Evolutionary conservation across 164 flowering plant genomes (phyloP).

Genomic region (Liquidambar formosana): DNA sequence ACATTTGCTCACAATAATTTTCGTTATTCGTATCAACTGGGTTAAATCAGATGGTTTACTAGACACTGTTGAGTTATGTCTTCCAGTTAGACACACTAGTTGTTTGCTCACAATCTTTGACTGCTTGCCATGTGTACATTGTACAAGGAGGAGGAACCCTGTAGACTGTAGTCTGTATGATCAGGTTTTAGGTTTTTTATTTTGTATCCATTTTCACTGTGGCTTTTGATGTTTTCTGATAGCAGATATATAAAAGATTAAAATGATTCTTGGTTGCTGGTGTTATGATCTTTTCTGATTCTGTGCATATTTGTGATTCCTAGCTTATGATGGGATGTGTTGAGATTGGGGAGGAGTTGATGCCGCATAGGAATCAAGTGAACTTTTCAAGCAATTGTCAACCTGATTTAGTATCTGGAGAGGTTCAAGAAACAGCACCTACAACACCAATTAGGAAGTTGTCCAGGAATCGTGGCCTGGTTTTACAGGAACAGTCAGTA

Average conservation of each 20-base stretch:
- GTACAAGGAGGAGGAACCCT: too few relatives aligned
- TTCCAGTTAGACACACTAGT: neutral
- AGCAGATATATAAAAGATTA: too few relatives aligned
- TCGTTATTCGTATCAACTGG: too few relatives aligned
- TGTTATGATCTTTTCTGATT: neutral
- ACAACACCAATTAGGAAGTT: conserved; percentile 35
- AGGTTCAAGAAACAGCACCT: conserved; percentile 7
- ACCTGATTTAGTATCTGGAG: neutral
- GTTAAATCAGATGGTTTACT: too few relatives aligned
- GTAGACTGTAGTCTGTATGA: neutral
- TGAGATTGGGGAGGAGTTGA: conserved; percentile 35
- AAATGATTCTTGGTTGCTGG: neutral
- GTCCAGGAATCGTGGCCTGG: conserved; percentile 29
- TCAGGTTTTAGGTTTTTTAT: neutral
- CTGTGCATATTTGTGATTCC: neutral
- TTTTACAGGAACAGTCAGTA: conserved; percentile 4
- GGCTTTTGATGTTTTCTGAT: neutral
- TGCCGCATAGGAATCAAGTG: conserved; percentile 28
- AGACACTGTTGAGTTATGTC: neutral
- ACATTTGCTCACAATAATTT: too few relatives aligned
- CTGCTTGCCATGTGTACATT: too few relatives aligned
- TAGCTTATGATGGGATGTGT: conserved; percentile 35
- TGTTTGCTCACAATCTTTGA: neutral
- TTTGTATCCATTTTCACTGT: neutral
- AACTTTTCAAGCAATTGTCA: neutral